These are phyloP conservation scores for Parastagonospora nodorum DNA, from an alignment of 2,329 filamentous ascomycete species.

Conservation along the genomic window DNA sequence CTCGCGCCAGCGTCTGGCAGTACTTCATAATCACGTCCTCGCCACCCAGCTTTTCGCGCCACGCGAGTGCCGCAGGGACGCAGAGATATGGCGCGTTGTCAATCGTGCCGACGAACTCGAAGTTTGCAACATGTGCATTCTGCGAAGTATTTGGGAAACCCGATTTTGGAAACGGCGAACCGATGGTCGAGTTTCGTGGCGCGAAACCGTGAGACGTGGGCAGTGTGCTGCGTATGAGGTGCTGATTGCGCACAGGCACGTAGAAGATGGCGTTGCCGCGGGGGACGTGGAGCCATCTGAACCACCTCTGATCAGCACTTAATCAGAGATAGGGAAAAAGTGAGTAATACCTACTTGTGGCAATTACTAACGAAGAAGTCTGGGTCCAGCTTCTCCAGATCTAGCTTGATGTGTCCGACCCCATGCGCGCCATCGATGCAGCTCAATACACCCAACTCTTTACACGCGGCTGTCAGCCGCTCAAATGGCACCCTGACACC, in stretches of 20 bases:
- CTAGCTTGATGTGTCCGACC: slow-evolving; percentile 75
- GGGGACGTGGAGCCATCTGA: slow-evolving; percentile 78
- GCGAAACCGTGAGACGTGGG: slow-evolving; percentile 82
- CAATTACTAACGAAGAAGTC: slow-evolving; percentile 90
- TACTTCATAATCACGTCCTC: slow-evolving; percentile 73
- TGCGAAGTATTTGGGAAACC: slow-evolving; percentile 47
- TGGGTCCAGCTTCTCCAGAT: slow-evolving; percentile 69
- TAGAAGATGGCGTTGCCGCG: slow-evolving; percentile 82
- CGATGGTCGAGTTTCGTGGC: slow-evolving; percentile 44
- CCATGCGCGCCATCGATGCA: slow-evolving; percentile 85
- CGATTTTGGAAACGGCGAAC: slow-evolving; percentile 27
- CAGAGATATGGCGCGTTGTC: slow-evolving; percentile 76
- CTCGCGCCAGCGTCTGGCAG: slow-evolving; percentile 64
- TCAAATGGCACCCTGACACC: slow-evolving; percentile 83
- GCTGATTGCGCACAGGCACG: slow-evolving; percentile 76
- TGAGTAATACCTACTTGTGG: slow-evolving; percentile 31
- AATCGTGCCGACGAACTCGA: slow-evolving; percentile 77
- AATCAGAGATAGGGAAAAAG: background rate
- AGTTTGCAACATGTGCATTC: slow-evolving; percentile 68
- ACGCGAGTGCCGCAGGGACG: slow-evolving; percentile 72
- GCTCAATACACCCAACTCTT: slow-evolving; percentile 69
- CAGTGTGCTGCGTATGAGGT: slow-evolving; percentile 72
- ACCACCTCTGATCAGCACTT: background rate
- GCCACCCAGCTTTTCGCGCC: slow-evolving; percentile 72
- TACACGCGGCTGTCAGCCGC: slow-evolving; percentile 66